phyloP scores from a whole-genome alignment of 2,329 filamentous ascomycete species.

The Tolypocladium inflatum region DNA sequence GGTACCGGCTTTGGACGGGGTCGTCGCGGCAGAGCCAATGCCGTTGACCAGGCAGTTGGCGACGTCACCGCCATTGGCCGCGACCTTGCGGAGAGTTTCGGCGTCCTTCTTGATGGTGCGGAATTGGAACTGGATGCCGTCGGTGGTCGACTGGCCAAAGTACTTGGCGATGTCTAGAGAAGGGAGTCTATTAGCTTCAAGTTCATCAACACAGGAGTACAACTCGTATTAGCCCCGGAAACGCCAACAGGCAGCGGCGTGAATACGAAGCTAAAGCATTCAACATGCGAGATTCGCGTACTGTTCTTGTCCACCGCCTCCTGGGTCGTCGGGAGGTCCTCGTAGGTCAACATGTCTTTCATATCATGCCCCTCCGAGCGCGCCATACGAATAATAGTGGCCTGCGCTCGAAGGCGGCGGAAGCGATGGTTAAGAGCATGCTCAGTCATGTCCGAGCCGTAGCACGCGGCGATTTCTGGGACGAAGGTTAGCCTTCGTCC shows the following conservation, averaged over 20 bases:
- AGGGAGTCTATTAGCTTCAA: neutral
- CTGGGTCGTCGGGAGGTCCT: slow-evolving; percentile 26
- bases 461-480: slow-evolving; percentile 37
- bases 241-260: neutral
- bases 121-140: slow-evolving; percentile 53
- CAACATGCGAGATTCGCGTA: slow-evolving; percentile 15
- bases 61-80: slow-evolving; percentile 35
- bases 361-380: slow-evolving; percentile 29
- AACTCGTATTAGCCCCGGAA: neutral
- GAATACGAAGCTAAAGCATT: neutral
- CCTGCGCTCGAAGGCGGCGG: slow-evolving; percentile 34
- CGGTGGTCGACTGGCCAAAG: slow-evolving; percentile 48
- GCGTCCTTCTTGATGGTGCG: slow-evolving; percentile 44
- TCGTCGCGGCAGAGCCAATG: slow-evolving; percentile 14
- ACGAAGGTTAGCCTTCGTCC: slow-evolving; percentile 22
- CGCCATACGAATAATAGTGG: slow-evolving; percentile 24
- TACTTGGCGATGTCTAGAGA: slow-evolving; percentile 48
- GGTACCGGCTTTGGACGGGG: slow-evolving; percentile 16
- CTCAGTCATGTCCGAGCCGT: slow-evolving; percentile 38
- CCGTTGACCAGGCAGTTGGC: slow-evolving; percentile 25
- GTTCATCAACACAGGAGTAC: neutral
- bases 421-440: slow-evolving; percentile 42
- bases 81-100: slow-evolving; percentile 33
- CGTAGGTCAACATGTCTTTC: slow-evolving; percentile 28
- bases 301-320: slow-evolving; percentile 30